Base-by-base conservation (phyloP, 352 stramenopile species). In the Peronospora destructor region DNA sequence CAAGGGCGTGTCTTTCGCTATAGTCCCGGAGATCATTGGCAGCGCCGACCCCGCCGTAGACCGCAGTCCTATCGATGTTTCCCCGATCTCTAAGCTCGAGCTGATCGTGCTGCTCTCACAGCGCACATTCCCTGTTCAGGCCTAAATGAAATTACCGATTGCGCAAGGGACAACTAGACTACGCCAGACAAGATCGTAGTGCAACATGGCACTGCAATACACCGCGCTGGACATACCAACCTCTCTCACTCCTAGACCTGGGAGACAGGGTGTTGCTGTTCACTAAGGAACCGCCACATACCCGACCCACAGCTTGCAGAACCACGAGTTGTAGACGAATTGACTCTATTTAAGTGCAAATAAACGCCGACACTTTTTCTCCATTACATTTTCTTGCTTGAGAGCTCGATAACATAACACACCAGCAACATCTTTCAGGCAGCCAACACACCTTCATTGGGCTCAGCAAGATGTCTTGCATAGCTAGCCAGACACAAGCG, bases 1-100 rank as follows among this genome's bases (percentile, higher is more conserved):
- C 46, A 87, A 90, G 62, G 71, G 76, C 56, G 81, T 91, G 28
- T 85, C 78, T 16, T 87, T 91, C 50, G 71, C 72, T 30, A 61
- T 50, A 41, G 43, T 47, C 4, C 63, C 57, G 2, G 69, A 89
- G 52, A 83, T 91, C 56, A 88, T 91, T 51, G 81, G 81, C 48
- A 58, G 46, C 29, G 81, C 81, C 7, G 81, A 91, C 55, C 65
- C 73, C 37, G 66, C 49, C 14, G 73, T 91, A 23, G 81, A 91
- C 62, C 81, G 81, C 51, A 71, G 72, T 13, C 72, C 77, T 14
- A 88, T 91, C 36, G 66, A 85, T 49, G 77, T 89, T 36, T 82
- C 77, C n/a, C 77, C 77, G 23, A 63, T 89, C 50, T 82, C 73
- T 25, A 75, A 86, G 58, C 43, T 88, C 40, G 81, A 91, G 61